Base-by-base conservation (phyloP, 2,329 filamentous ascomycete genomes). In the Microascus cirrosus region DNA sequence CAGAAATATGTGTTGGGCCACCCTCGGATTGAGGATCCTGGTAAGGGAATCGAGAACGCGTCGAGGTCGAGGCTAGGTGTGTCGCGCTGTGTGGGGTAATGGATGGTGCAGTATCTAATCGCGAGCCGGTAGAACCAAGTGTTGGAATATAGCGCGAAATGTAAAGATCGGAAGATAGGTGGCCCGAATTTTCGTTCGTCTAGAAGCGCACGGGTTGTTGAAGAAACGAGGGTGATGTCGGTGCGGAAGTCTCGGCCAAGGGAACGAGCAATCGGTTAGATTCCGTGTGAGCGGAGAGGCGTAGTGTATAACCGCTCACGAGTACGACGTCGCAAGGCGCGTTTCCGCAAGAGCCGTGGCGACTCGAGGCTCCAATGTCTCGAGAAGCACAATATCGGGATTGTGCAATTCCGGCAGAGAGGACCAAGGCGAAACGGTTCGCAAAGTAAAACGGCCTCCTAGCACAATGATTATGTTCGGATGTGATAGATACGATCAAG, bases 1-100 rank as follows among this genome's bases (percentile, higher is more conserved):
- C 58, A 59, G 60, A 42, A n/a, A 20, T 50, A 20, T 50, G 61
- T 54, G 48, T 18, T 54, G 34, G 50, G 55, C 25, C 18, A 36
- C 25, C 25, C 42, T 48, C 12, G 42, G 55, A 51, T 36, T 8
- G 32, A 36, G 22, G 53, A 11, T 3, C 11, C 11, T 22, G 22
- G 53, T 39, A 10, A 4, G 32, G 12, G 24, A n/a, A 5, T 20
- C 53, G 53, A 24, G 34, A 11, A 8, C n/a, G 15, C 39, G 39
- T 45, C 39, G n/a, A 24, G 22, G 22, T 12, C 2, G n/a, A 39
- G 36, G 36, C 1, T 20, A 24, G 53, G 36, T 11, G 12, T 22
- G n/a, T 8, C 22, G 45, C n/a, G 22, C 45, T 50, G n/a, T 20
- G 39, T 18, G 39, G 36, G 8, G 39, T 18, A 18, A 15, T 2